Conservation (phyloP, 805 yeast species). For the Scheffersomyces ergatensis region DNA sequence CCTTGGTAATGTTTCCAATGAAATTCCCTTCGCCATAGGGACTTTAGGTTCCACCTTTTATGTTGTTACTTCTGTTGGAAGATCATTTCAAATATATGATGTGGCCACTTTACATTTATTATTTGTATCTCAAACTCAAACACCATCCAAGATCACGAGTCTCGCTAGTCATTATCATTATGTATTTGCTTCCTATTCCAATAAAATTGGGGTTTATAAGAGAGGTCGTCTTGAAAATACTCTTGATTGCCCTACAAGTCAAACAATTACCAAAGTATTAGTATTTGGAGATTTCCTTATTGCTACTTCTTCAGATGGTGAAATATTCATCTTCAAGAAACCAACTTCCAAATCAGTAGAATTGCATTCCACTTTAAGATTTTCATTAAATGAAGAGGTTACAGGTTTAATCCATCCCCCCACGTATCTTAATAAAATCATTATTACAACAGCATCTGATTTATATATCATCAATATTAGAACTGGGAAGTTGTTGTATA, state of each 20-base stretch:
- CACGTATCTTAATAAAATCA: constrained; percentile 86
- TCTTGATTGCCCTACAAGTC: constrained; percentile 32
- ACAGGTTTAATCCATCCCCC: constrained; percentile 78
- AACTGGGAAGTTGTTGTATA: constrained; percentile 69
- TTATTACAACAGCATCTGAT: constrained; percentile 70
- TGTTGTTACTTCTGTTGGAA: constrained; percentile 86
- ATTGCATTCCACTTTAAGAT: constrained; percentile 60
- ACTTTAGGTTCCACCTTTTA: constrained; percentile 85
- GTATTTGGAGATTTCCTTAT: constrained; percentile 80
- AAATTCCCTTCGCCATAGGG: constrained; percentile 82
- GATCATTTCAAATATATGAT: constrained; percentile 89
- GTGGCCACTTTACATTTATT: constrained; percentile 80
- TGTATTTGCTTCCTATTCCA: constrained; percentile 74
- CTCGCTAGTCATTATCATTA: constrained; percentile 80
- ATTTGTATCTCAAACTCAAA: constrained; percentile 81
- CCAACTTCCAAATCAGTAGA: constrained; percentile 48
- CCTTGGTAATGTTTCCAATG: constrained; percentile 86
- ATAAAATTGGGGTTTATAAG: constrained; percentile 70
- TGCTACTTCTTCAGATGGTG: constrained; percentile 42
- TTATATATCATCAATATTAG: constrained; percentile 69
- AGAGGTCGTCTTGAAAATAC: constrained; percentile 68
- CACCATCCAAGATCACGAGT: constrained; percentile 65
- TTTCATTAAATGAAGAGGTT: constrained; percentile 67
- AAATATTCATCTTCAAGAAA: constrained; percentile 55
- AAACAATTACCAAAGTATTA: constrained; percentile 46